These are phyloP conservation scores for Pseudozyma sp. DNA, from an alignment of 1,284 basidiomycete genomes.

Conservation along the genomic window DNA sequence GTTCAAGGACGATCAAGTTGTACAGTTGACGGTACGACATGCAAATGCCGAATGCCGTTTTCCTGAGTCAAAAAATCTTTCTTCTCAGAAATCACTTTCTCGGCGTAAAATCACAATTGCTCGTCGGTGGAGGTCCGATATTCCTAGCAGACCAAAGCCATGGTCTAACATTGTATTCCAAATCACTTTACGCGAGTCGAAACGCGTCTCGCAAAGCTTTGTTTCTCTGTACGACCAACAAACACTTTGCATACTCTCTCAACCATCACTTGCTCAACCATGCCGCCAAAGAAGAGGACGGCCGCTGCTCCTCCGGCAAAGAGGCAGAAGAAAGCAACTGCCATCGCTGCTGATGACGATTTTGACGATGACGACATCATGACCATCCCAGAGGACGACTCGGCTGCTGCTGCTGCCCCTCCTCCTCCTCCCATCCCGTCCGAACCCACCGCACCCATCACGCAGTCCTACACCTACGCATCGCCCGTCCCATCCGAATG, in stretches of 20 bases:
- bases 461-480: conserved; percentile 41
- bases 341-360: neutral
- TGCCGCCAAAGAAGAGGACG: conserved; percentile 27
- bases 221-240: conserved; percentile 22
- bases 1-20: neutral
- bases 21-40: neutral
- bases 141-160: neutral
- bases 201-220: conserved; percentile 11
- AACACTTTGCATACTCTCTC: neutral
- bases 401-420: neutral
- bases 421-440: conserved; percentile 48
- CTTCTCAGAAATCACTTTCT: conserved; percentile 3
- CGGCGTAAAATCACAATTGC: neutral
- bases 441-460: conserved; percentile 29
- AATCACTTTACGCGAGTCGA: conserved; percentile 27
- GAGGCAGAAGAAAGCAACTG: neutral
- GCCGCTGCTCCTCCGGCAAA: conserved; percentile 8
- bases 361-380: conserved; percentile 14
- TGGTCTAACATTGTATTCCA: conserved; percentile 11
- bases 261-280: neutral
- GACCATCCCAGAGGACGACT: conserved; percentile 9
- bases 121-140: conserved; percentile 21
- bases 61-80: conserved; percentile 9
- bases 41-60: neutral
- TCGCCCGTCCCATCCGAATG: conserved; percentile 41